These are phyloP conservation scores for Boletus rufocinnamomeus DNA, from an alignment of 768 basidiomycete genomes.

Conservation along the genomic window DNA sequence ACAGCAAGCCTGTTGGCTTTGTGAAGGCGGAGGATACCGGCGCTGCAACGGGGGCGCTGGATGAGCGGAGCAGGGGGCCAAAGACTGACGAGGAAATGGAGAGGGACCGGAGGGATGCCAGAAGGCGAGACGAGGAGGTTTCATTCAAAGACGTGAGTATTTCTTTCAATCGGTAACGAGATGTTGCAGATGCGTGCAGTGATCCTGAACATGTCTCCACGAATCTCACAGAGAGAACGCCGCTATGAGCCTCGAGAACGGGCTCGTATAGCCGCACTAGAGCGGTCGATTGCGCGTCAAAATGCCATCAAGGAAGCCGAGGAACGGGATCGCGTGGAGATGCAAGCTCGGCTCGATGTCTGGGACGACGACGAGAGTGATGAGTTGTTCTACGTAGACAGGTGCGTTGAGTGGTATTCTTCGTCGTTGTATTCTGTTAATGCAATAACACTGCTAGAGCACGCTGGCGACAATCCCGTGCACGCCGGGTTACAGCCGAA, in stretches of 20 bases:
- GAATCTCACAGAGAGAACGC: slow-evolving; percentile 71
- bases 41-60: slow-evolving; percentile 34
- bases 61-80: slow-evolving; percentile 40
- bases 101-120: slow-evolving; percentile 71
- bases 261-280: slow-evolving; percentile 72
- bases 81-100: slow-evolving; percentile 92
- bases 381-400: slow-evolving; percentile 89
- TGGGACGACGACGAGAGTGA: slow-evolving; percentile 95
- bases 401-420: slow-evolving; percentile 47
- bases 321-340: slow-evolving; percentile 77
- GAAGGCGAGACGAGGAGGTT: slow-evolving; percentile 77
- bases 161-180: not conserved
- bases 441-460: slow-evolving; percentile 41
- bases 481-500: slow-evolving; percentile 71
- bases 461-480: slow-evolving; percentile 83
- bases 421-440: not conserved
- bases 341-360: slow-evolving; percentile 77
- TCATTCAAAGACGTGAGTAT: slow-evolving; percentile 82
- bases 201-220: not conserved
- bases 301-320: slow-evolving; percentile 72
- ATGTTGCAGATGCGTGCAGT: not conserved
- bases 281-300: slow-evolving; percentile 74
- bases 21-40: slow-evolving; percentile 67
- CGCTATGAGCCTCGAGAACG: slow-evolving; percentile 93
- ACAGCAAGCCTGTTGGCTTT: slow-evolving; percentile 79